Evolutionary conservation across 306 rosid species (phyloP), one percentile per base, ranked within the genome.

Genomic region (cucumber (Cucumis sativus)): DNA sequence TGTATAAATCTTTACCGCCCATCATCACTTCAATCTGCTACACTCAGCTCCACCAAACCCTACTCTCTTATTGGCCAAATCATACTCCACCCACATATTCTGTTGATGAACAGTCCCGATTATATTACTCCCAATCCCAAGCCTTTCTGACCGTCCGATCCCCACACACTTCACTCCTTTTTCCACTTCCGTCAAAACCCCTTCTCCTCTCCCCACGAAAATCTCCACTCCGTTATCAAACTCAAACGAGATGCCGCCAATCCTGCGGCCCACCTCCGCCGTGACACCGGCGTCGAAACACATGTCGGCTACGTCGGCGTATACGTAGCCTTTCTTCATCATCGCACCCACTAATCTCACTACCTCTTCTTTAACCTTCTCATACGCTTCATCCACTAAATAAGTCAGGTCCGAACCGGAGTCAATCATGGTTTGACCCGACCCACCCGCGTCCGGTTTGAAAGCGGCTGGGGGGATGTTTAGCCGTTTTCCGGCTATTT

Each of bases 391-490:
- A 35, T 90, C 98, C 58, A 90, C 97, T 0, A 92, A 14, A 51
- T 68, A 90, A 0, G 91, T 89, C 56, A 95, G 82, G 15, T 95
- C 97, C 45, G 97, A 88, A 0, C 97, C 98, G 0, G 98, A 95
- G 65, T 95, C 98, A 0, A 95, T 52, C 85, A 95, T 90, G 52
- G 98, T 95, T 23, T 95, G 98, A 74, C 98, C 98, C 79, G 97
- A 66, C 23, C 98, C 97, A 8, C 93, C 67, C 0, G 88, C 71
- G 66, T 90, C 77, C 2, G 96, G 98, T 12, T 61, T 84, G 67
- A 95, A 92, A 41, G 81, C 84, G 0, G 97, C 6, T 0, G 92
- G 77, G 0, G 73, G 49, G 1, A 95, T 90, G 55, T 63, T 69
- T 13, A 95, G 82, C 45, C 13, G 80, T 2, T 74, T 90, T 0